Evolutionary conservation across 129 eudicot species (phyloP).

Genomic region (carrot (Daucus carota)): DNA sequence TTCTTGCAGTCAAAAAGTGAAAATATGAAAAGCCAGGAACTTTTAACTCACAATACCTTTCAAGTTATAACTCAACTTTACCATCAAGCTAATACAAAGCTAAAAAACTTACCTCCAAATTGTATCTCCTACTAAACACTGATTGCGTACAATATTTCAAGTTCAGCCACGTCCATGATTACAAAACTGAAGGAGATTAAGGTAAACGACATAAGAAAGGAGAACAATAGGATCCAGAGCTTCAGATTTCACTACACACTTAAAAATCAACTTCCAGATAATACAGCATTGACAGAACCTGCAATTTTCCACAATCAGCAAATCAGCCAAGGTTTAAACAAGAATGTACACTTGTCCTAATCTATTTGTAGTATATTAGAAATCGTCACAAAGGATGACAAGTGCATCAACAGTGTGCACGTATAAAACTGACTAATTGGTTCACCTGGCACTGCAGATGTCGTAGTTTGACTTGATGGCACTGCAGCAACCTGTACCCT

Average conservation of each 20-base stretch:
- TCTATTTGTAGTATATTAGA: too few relatives aligned
- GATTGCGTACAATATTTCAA: not conserved
- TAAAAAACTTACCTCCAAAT: too few relatives aligned
- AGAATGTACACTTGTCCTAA: not conserved
- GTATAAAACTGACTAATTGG: not conserved
- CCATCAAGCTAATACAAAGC: too few relatives aligned
- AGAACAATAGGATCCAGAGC: not conserved
- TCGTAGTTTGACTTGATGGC: not conserved
- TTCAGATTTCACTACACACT: not conserved
- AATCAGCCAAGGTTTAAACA: not conserved
- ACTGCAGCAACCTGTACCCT: not conserved
- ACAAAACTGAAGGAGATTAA: not conserved
- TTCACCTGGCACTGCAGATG: not conserved
- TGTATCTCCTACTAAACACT: too few relatives aligned
- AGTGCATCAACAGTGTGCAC: not conserved
- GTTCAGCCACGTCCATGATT: not conserved
- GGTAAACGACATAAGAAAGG: not conserved
- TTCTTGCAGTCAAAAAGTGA: too few relatives aligned
- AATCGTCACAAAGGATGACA: not conserved
- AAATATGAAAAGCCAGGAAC: too few relatives aligned
- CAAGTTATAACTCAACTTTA: too few relatives aligned
- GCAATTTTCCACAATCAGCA: not conserved
- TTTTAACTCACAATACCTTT: too few relatives aligned
- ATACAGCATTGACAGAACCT: not conserved
- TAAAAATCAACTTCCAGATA: not conserved